Evolutionary conservation across 805 yeast species (phyloP), one percentile per base, ranked within the genome.

Genomic region (Yamadazyma akitaensis): DNA sequence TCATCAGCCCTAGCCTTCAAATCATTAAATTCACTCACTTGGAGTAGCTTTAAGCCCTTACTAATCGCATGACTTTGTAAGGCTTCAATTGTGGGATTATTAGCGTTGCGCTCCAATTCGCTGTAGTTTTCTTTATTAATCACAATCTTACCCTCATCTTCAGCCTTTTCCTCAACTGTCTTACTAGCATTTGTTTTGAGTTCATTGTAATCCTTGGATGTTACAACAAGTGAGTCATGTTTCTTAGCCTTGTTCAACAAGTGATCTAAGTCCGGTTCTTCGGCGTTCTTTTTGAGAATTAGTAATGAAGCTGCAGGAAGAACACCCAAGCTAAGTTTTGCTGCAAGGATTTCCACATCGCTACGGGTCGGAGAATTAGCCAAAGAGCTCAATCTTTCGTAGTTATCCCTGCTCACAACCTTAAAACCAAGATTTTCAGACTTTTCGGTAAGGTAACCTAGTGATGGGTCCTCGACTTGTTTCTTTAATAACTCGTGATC

Each of bases 361-460:
- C 40, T 19, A 53, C 42, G 28, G 58, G 67, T 40, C 18, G 55
- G 51, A 12, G 42, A 28, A 10, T 28, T 21, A 3, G 43, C 39
- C 28, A 44, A 33, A 5, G 31, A 10, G 10, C 37, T 5, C 14
- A 49, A 34, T 37, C 43, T 37, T 13, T 40, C 11, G 30, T 36
- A 38, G 8, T 38, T 38, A 5, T 55, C 36, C 2, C 44, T 17
- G 14, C 50, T 16, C 5, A 51, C 38, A 2, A 56, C 58, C 21
- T 43, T 44, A 2, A 25, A 25, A 7, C 54, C 57, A 5, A 40
- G 37, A 2, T 5, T 16, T 19, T 38, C 39, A 3, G 70, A 64
- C 36, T 59, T 61, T 37, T 59, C 59, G 12, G 53, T 48, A 2
- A 70, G 32, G 46, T 54, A 59, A 5, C 55, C 62, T n/a, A 49